Base-by-base conservation (phyloP, 805 yeast species). In the Nakazawaea ambrosiae region DNA sequence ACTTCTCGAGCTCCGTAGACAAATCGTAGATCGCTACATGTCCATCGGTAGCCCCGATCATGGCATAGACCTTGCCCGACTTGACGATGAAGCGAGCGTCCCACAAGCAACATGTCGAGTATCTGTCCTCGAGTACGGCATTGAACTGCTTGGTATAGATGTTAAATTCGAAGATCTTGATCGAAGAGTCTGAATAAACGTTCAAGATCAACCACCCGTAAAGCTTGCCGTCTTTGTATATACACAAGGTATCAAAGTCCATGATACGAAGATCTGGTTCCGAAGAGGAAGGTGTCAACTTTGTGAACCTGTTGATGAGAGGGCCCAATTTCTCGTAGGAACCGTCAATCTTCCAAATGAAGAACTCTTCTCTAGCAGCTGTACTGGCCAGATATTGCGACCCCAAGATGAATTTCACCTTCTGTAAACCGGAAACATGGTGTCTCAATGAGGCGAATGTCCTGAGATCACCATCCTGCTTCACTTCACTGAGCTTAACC, bases 381-480 rank as follows among this genome's bases (percentile, higher is more conserved):
- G 85, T 72, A 6, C 79, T 44, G 42, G 74, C 55, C 47, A 80
- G 45, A 47, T 62, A 59, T 24, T 53, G 17, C 19, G 28, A 14
- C 10, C 26, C 62, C 45, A 68, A 71, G 27, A 88, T 63, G 38
- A 85, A 74, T 40, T 74, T 75, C 12, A 84, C 68, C 17, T 75
- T 70, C 55, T 90, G 97, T 33, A 92, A 58, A 1, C 97, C 97
- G 2, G 96, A 86, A 4, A 87, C 81, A 55, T 92, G 98, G 40
- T 76, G 74, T 54, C 90, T 73, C 52, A 80, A 68, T 3, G 82
- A 68, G 81, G 86, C 77, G 23, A 57, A 59, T 26, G 66, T 68
- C 7, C 51, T 49, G 2, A 83, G 45, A 0, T 47, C 42, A 1
- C 87, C 86, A 22, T 61, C 49, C 3, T 36, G 15, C 20, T 42